Evolutionary conservation across 495 filamentous ascomycete species (phyloP).

Genomic region (Xylaria flabelliformis): DNA sequence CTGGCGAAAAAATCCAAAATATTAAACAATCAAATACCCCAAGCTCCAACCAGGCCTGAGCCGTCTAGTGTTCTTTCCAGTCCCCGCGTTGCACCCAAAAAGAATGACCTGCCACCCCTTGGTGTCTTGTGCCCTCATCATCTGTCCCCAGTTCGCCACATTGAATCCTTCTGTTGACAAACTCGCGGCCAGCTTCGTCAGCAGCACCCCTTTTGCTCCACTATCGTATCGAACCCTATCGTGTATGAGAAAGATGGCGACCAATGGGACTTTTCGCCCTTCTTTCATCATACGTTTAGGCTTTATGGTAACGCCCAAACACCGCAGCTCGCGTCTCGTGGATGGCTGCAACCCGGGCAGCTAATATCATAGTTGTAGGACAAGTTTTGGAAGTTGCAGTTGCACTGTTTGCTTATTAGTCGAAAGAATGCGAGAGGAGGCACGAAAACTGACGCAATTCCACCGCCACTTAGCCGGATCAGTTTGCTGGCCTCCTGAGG

Average conservation of each 20-base stretch:
- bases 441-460: constrained; percentile 18
- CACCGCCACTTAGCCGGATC: constrained; percentile 3
- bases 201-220: background rate
- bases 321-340: background rate
- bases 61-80: constrained; percentile 13
- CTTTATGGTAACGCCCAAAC: background rate
- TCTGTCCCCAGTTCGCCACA: constrained; percentile 16
- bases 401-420: constrained; percentile 7
- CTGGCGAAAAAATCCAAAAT: background rate
- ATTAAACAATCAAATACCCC: constrained; percentile 5
- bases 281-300: background rate
- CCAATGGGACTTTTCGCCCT: background rate
- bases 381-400: background rate
- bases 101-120: background rate
- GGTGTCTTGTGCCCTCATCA: constrained; percentile 2
- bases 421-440: background rate
- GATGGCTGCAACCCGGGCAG: background rate
- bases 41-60: constrained; percentile 17
- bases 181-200: background rate
- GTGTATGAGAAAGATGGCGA: background rate
- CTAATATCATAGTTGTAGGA: background rate
- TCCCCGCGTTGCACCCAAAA: background rate
- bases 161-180: background rate
- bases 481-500: no score
- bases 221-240: background rate